A percentile compares a stretch with the other conserved stretches of the same genome.
Conservation (phyloP, 768 basidiomycete genomes). For the Phlegmacium glaucopus region DNA sequence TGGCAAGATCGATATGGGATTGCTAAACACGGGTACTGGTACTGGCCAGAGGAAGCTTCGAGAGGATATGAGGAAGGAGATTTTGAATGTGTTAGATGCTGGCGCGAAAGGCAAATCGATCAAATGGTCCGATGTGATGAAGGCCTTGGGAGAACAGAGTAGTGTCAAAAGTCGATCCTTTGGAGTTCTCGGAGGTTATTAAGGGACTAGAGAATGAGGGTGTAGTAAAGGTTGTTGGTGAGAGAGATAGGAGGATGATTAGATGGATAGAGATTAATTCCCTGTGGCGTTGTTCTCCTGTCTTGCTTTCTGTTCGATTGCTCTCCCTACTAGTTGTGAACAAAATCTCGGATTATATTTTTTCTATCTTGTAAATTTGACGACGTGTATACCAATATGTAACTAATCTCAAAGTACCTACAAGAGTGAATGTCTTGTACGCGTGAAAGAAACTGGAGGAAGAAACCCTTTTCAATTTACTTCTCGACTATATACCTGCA, state of each 20-base stretch:
- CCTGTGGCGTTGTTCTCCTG: neutral
- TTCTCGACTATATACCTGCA: no score
- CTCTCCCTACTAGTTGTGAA: neutral
- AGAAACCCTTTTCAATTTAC: no score
- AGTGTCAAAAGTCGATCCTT: slow-evolving; percentile 72
- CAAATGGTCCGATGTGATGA: slow-evolving; percentile 82
- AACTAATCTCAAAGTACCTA: no score
- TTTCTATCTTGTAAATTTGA: no score
- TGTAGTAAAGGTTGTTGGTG: slow-evolving; percentile 78
- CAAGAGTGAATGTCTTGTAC: slow-evolving; percentile 27
- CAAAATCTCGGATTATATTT: no score
- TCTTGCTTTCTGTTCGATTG: neutral
- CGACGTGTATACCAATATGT: no score
- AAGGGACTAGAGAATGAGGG: slow-evolving; percentile 83
- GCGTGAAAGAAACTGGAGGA: no score
- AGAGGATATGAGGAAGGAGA: no score
- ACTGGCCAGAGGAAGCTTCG: no score
- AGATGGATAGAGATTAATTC: slow-evolving; percentile 49
- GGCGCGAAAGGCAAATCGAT: slow-evolving; percentile 57
- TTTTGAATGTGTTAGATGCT: no score
- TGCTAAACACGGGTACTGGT: no score
- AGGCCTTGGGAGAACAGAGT: slow-evolving; percentile 78
- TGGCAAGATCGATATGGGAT: no score
- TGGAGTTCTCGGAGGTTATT: slow-evolving; percentile 82
- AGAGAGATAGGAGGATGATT: slow-evolving; percentile 82